Base-by-base conservation (phyloP, 1,284 basidiomycete species). In the Boletellus deceptivus region DNA sequence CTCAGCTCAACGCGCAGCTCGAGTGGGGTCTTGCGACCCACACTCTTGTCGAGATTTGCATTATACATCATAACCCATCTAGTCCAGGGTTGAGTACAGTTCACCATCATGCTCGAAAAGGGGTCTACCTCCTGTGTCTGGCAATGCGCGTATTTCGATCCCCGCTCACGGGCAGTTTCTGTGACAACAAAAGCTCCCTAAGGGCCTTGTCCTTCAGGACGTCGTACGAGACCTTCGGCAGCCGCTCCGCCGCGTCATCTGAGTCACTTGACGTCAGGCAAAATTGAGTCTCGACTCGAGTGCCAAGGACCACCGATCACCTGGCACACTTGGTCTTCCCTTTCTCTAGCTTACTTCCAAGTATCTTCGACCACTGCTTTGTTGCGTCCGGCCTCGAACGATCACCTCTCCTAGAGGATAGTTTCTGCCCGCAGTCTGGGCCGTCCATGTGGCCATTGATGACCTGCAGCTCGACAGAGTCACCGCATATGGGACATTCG, bases 41-140 rank as follows among this genome's bases (percentile, higher is more conserved):
- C 50, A n/a, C 73, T 71, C 53, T 77, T 77, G 65, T 89, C 87
- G 9, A 86, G 70, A 62, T 89, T 89, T 18, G 85, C 79, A 55
- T 89, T 89, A 60, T 77, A 84, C 36, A 85, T 59, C 61, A 80
- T 78, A 0, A 86, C 75, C 83, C 84, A 89, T 57, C 86, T 88
- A 49, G 25, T 33, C 17, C 24, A 38, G 27, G 10, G 8, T 10
- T 35, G 16, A 52, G 41, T 47, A 16, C 34, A 44, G 46, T 31
- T 8, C 34, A 33, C 31, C 16, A 4, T 24, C 11, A 33, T 29
- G 46, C 11, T n/a, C 20, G 53, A 40, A 43, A 29, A 24, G 37
- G 18, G 20, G 59, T 72, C 22, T 62, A 85, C 86, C 75, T 75
- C 62, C 78, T 73, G 67, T 89, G 86, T 48, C 87, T 75, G 43